Evolutionary conservation across 345 rosid genomes (phyloP).

Genomic region (Erysimum cheiranthoides): DNA sequence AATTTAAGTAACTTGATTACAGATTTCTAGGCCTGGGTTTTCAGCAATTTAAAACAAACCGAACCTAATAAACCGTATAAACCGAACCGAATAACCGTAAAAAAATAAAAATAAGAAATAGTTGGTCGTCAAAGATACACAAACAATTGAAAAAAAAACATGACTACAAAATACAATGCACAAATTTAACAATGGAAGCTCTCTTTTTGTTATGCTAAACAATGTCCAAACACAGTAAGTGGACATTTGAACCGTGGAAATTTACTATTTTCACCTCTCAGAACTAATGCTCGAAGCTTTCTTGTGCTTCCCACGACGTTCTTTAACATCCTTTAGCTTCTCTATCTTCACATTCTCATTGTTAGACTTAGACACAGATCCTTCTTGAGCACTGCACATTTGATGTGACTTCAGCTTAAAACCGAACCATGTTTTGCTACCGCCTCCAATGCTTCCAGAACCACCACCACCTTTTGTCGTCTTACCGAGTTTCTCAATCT

Average conservation of each 20-base stretch:
- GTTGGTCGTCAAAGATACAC: conserved; percentile 22
- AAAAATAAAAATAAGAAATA: not conserved
- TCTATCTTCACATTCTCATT: conserved; percentile 56
- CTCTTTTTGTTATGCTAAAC: conserved; percentile 5
- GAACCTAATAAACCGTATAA: too few species aligned
- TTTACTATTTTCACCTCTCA: conserved; percentile 46
- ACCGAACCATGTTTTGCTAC: conserved; percentile 63
- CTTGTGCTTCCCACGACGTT: conserved; percentile 65
- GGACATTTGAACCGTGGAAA: conserved; percentile 28
- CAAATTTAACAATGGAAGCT: conserved; percentile 40
- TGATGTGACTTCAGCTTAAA: conserved; percentile 74
- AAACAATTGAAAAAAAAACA: conserved; percentile 9
- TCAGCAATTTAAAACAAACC: too few species aligned
- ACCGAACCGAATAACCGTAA: too few species aligned
- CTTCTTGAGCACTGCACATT: conserved; percentile 96
- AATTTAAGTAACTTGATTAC: too few species aligned
- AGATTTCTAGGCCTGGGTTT: too few species aligned
- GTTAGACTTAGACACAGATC: conserved; percentile 76
- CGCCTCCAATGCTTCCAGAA: conserved; percentile 41
- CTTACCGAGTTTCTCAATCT: conserved; percentile 81
- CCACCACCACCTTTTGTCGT: conserved; percentile 41
- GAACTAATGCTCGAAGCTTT: conserved; percentile 53
- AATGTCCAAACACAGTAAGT: conserved; percentile 21
- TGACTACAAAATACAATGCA: conserved; percentile 33
- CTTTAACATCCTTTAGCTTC: conserved; percentile 65